phyloP scores from a whole-genome alignment of 441 rosid species.

The Isatis lusitanica region DNA sequence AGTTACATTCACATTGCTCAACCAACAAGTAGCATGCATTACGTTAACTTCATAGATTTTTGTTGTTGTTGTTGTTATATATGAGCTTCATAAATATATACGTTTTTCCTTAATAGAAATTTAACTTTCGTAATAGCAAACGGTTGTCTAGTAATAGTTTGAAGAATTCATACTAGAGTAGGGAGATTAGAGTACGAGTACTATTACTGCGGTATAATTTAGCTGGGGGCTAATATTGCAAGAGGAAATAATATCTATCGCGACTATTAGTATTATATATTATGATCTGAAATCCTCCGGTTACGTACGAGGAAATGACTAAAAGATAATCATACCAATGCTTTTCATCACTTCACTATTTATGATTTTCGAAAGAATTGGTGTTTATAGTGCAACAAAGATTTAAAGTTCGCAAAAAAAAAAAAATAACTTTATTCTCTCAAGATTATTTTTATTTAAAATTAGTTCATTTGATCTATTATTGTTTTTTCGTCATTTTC shows the following conservation, averaged over 20 bases:
- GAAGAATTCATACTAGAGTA: background rate
- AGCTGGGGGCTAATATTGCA: background rate
- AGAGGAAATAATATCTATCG: background rate
- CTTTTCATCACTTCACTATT: too few species aligned
- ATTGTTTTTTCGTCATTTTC: too few species aligned
- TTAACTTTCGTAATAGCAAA: background rate
- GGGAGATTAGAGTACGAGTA: too few species aligned
- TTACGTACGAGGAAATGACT: background rate
- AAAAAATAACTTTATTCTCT: too few species aligned
- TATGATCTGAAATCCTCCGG: background rate
- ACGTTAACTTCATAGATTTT: background rate
- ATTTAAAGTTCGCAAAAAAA: too few species aligned
- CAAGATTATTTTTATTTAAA: too few species aligned
- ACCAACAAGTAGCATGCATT: background rate
- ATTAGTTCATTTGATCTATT: too few species aligned
- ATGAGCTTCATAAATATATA: too few species aligned
- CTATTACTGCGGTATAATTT: background rate
- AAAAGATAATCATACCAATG: background rate
- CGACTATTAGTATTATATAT: background rate
- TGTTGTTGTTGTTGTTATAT: background rate
- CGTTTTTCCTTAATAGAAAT: background rate
- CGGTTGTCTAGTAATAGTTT: background rate
- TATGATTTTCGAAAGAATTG: too few species aligned
- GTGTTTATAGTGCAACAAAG: too few species aligned
- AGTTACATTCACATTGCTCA: conserved; percentile 28